Evolutionary conservation across 495 filamentous ascomycete species (phyloP).

Genomic region (Pyrenula massariospora): DNA sequence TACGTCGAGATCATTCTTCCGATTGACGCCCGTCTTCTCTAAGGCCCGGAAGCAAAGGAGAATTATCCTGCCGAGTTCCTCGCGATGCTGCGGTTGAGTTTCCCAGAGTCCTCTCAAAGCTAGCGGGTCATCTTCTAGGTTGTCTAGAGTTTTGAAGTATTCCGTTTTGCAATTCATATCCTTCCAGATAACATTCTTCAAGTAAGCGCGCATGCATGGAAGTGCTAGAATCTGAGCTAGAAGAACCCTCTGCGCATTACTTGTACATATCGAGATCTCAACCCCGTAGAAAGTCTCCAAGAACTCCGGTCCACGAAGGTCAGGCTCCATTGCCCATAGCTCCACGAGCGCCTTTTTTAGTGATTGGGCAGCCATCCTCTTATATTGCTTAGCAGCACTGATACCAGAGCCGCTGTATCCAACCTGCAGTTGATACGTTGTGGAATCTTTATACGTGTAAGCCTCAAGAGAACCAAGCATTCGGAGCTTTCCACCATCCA

Average conservation of each 20-base stretch:
- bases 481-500: neutral
- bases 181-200: neutral
- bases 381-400: neutral
- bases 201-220: neutral
- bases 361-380: neutral
- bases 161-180: neutral
- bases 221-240: neutral
- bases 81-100: neutral
- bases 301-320: neutral
- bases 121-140: neutral
- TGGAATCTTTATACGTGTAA: neutral
- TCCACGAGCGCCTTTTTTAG: neutral
- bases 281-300: neutral
- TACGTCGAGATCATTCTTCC: neutral
- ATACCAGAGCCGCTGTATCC: neutral
- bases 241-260: neutral
- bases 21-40: neutral
- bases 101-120: neutral
- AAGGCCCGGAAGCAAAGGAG: neutral
- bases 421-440: neutral
- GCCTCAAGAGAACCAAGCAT: neutral
- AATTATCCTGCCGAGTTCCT: neutral
- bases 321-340: neutral
- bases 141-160: neutral
- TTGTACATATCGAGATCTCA: neutral